A percentile compares a stretch with the other conserved stretches of the same genome.
These are phyloP conservation scores for Lodderomyces theae DNA, from an alignment of 1,139 yeast genomes.

Conservation along the genomic window DNA sequence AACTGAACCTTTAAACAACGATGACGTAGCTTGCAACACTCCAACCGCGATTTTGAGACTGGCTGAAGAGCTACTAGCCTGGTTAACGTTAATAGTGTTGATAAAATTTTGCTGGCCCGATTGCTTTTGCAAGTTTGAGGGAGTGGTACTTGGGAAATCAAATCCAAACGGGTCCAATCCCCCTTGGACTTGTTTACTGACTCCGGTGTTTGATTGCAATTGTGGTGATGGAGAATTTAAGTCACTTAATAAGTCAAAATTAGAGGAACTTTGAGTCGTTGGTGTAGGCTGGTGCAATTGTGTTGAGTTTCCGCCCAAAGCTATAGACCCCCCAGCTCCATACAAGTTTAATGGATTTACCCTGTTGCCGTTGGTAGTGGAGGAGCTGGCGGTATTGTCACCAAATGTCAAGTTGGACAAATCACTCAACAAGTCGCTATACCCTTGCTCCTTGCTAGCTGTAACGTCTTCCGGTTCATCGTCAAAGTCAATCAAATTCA, in stretches of 20 bases:
- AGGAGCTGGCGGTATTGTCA: conserved; percentile 13
- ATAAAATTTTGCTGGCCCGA: conserved; percentile 10
- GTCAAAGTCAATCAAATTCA: conserved; percentile 77
- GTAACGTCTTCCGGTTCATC: conserved; percentile 50
- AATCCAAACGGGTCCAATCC: conserved; percentile 52
- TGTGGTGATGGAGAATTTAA: conserved; percentile 45
- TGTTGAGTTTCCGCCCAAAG: conserved; percentile 29
- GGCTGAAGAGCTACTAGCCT: conserved; percentile 28
- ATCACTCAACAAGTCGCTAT: conserved; percentile 70
- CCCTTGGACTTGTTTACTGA: conserved; percentile 11
- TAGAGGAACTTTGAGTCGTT: conserved; percentile 11
- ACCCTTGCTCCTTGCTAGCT: conserved; percentile 44
- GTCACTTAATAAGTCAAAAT: conserved; percentile 43
- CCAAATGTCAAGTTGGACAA: conserved; percentile 60
- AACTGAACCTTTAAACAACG: conserved; percentile 44
- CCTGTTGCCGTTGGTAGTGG: conserved; percentile 20
- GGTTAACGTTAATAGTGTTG: conserved; percentile 33
- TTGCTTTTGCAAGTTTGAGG: conserved; percentile 28
- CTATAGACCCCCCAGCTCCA: conserved; percentile 46
- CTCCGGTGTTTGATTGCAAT: conserved; percentile 42
- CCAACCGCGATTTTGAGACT: conserved; percentile 54
- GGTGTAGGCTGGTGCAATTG: conserved; percentile 14
- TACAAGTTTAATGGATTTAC: conserved; percentile 41
- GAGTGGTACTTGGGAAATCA: conserved; percentile 42
- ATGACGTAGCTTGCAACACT: conserved; percentile 33